Evolutionary conservation across 169 alveolate genomes (phyloP).

Genomic region (Miamiensis avidus): DNA sequence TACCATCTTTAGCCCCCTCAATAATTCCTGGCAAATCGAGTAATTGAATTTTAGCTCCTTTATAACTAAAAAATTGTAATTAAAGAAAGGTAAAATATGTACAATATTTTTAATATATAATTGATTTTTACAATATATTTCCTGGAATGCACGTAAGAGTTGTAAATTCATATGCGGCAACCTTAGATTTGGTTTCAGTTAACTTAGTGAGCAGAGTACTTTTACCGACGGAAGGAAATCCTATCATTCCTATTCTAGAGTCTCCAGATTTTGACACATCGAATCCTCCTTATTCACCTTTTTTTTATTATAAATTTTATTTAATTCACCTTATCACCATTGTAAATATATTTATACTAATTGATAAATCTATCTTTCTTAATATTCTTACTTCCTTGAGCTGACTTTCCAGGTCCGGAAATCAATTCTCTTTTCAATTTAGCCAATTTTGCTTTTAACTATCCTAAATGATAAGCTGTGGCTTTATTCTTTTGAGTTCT

Average conservation of each 20-base stretch:
- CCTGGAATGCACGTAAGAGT: constrained; percentile 99
- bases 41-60: constrained; percentile 96
- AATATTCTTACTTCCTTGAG: constrained; percentile 9
- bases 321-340: background rate
- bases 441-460: constrained; percentile 96
- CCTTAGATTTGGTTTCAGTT: constrained; percentile 97
- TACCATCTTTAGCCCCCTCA: constrained; percentile 98
- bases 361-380: constrained; percentile 21
- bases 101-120: background rate
- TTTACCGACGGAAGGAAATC: constrained; percentile 99
- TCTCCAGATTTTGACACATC: constrained; percentile 97
- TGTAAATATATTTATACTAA: background rate
- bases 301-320: background rate
- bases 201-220: constrained; percentile 94
- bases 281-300: constrained; percentile 92
- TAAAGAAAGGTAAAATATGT: too few species aligned
- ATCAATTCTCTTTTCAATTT: constrained; percentile 94
- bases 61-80: constrained; percentile 44
- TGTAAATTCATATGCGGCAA: constrained; percentile 99
- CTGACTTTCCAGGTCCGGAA: constrained; percentile 69
- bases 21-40: constrained; percentile 97
- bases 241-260: constrained; percentile 99
- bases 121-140: constrained; percentile 64
- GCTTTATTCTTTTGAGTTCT: constrained; percentile 99
- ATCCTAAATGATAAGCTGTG: constrained; percentile 97